These are phyloP conservation scores for Eucalyptus marginata DNA, from an alignment of 345 rosid species.

Conservation along the genomic window DNA sequence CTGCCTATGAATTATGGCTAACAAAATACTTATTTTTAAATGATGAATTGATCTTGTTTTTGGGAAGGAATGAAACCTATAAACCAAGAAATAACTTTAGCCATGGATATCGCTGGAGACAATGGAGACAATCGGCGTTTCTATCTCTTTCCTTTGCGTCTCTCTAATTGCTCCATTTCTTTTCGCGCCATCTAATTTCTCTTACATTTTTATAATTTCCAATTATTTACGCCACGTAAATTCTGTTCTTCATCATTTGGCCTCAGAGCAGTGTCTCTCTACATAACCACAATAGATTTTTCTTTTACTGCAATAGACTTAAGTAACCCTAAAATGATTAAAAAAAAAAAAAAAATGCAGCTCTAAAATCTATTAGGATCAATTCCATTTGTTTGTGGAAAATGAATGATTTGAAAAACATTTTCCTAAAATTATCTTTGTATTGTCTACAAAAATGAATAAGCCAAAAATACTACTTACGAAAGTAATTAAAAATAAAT, in stretches of 20 bases:
- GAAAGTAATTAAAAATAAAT: not conserved
- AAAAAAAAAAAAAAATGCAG: not conserved
- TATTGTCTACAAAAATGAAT: not conserved
- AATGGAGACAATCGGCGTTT: not conserved
- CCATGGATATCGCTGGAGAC: not conserved
- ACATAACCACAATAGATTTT: not conserved
- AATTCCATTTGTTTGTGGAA: rapidly evolving
- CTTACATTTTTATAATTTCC: not conserved
- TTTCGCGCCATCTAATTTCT: not conserved
- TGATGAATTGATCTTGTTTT: not conserved
- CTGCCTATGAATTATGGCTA: not conserved
- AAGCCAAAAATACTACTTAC: not conserved
- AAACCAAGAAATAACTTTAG: not conserved
- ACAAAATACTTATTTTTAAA: not conserved
- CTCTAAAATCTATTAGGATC: not conserved
- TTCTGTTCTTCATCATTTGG: not conserved
- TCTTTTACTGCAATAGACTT: not conserved
- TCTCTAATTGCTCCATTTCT: not conserved
- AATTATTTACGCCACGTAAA: not conserved
- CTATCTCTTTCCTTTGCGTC: not conserved
- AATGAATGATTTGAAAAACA: rapidly evolving
- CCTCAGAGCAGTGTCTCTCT: not conserved
- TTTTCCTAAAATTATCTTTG: not conserved
- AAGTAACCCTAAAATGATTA: not conserved
- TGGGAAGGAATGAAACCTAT: not conserved